Percentiles rank a stretch among this genome's conserved stretches.
These are phyloP conservation scores for Blastobotrys capitulatus DNA, from an alignment of 1,139 yeast genomes.

Conservation along the genomic window DNA sequence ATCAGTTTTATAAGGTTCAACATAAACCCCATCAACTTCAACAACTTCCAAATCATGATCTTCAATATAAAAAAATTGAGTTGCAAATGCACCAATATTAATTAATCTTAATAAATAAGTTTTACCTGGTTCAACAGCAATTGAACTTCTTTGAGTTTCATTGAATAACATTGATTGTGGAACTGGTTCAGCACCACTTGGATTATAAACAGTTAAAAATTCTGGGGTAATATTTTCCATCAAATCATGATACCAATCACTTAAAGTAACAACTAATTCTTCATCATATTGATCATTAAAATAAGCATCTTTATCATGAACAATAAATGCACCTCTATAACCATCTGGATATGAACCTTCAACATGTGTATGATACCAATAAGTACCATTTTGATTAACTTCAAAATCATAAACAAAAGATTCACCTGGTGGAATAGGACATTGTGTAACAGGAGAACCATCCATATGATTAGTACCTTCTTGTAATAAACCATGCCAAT, in stretches of 20 bases:
- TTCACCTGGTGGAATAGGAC: slow-evolving; percentile 76
- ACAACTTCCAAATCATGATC: slow-evolving; percentile 77
- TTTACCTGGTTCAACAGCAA: slow-evolving; percentile 69
- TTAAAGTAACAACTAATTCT: slow-evolving; percentile 58
- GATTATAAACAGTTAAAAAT: slow-evolving; percentile 71
- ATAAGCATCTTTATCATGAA: slow-evolving; percentile 52
- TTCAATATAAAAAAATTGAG: slow-evolving; percentile 81
- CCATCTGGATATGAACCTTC: slow-evolving; percentile 89
- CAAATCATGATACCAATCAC: slow-evolving; percentile 81
- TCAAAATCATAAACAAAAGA: slow-evolving; percentile 74
- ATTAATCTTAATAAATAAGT: slow-evolving; percentile 74
- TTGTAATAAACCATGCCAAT: slow-evolving; percentile 91
- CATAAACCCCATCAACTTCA: slow-evolving; percentile 76
- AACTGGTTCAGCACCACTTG: slow-evolving; percentile 96
- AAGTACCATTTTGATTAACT: slow-evolving; percentile 80
- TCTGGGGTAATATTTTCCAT: slow-evolving; percentile 44
- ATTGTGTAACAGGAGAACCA: slow-evolving; percentile 86
- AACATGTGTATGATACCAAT: slow-evolving; percentile 94
- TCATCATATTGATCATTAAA: slow-evolving; percentile 60
- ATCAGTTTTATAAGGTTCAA: slow-evolving; percentile 57
- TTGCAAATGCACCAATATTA: slow-evolving; percentile 81
- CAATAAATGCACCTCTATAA: slow-evolving; percentile 72
- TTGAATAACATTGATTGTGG: slow-evolving; percentile 76
- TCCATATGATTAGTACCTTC: slow-evolving; percentile 69
- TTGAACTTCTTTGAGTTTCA: slow-evolving; percentile 65